Percentiles rank a stretch among this genome's conserved stretches.
phyloP scores from a whole-genome alignment of 129 eudicot species.

The Gnaphalium uliginosum region DNA sequence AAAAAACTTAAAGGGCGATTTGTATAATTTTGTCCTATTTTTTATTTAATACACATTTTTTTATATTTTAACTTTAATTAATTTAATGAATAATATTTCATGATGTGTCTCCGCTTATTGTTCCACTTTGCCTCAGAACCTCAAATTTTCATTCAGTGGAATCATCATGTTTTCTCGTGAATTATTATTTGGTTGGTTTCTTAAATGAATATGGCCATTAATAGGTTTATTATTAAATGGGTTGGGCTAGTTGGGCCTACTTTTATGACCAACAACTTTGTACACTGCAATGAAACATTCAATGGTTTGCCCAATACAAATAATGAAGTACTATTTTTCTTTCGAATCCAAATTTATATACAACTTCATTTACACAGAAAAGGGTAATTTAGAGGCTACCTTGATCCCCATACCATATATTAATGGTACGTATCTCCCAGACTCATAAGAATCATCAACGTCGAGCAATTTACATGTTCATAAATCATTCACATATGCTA shows the following conservation, averaged over 20 bases:
- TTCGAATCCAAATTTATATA: not conserved
- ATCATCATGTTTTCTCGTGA: conserved; percentile 15
- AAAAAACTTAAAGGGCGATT: no score
- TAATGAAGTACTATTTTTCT: no score
- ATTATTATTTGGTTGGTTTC: not conserved
- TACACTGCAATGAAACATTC: conserved; percentile 18
- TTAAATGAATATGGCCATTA: conserved; percentile 24
- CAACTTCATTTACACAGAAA: no score
- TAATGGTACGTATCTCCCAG: no score
- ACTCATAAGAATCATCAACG: no score
- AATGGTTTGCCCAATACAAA: not conserved
- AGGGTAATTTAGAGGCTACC: no score
- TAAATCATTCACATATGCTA: no score
- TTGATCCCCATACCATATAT: no score
- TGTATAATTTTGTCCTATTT: no score
- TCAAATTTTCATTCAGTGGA: conserved; percentile 23
- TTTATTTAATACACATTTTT: no score
- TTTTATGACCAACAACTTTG: conserved; percentile 9
- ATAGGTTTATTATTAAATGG: conserved; percentile 24
- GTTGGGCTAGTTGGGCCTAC: conserved; percentile 39
- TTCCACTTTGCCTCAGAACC: conserved; percentile 16
- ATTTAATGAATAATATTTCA: not conserved
- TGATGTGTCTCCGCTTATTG: conserved; percentile 16
- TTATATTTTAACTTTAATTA: no score
- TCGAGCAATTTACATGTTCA: no score